Conservation (phyloP, 2,329 filamentous ascomycete genomes). For the Fonsecaea erecta region DNA sequence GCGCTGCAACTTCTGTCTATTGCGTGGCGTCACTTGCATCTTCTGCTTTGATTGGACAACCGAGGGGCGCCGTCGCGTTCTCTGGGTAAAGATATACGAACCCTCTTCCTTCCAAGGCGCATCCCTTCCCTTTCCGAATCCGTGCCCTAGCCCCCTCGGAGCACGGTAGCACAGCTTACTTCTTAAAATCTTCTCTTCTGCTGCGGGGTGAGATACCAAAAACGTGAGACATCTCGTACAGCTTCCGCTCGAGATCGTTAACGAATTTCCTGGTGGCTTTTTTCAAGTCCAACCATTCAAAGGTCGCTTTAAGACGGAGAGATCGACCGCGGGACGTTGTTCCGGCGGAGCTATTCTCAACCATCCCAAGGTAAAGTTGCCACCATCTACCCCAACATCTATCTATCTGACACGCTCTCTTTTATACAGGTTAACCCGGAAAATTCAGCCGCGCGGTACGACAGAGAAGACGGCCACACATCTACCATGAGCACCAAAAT, state of each 20-base stretch:
- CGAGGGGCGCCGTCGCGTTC: neutral
- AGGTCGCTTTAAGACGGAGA: neutral
- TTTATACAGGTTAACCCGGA: neutral
- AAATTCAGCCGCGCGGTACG: neutral
- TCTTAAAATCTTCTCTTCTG: neutral
- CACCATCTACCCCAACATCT: neutral
- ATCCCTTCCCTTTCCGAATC: constrained; percentile 11
- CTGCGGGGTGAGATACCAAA: constrained; percentile 6
- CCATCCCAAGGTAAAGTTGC: neutral
- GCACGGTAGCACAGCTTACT: constrained; percentile 7
- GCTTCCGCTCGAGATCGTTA: neutral
- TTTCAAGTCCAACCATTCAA: neutral
- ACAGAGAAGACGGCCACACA: neutral
- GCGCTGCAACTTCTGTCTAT: constrained; percentile 6
- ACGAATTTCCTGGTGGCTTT: neutral
- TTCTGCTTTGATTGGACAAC: constrained; percentile 8
- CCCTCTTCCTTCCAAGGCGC: neutral
- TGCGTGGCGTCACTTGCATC: constrained; percentile 10
- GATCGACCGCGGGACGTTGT: neutral
- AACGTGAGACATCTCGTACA: neutral
- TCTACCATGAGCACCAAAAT: constrained; percentile 26
- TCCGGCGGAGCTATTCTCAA: constrained; percentile 7
- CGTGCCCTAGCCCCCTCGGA: neutral
- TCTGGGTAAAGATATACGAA: neutral
- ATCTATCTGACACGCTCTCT: neutral